Percentiles rank a stretch among this genome's conserved stretches.
phyloP scores from a whole-genome alignment of 2,329 filamentous ascomycete species.

The Coleophoma eucalyptorum region DNA sequence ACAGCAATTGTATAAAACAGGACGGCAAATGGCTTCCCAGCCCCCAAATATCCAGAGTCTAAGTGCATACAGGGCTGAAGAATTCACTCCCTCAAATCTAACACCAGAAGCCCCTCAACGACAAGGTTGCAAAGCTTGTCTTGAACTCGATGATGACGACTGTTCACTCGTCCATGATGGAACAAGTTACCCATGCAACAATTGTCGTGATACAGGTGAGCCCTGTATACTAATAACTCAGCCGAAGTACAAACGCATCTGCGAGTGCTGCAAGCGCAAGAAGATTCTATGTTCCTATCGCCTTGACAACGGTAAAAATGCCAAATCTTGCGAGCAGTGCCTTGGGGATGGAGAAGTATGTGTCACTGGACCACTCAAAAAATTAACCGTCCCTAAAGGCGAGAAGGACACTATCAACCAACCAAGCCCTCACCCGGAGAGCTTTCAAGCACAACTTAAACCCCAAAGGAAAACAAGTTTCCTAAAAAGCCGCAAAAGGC shows the following conservation, averaged over 20 bases:
- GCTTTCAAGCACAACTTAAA: not conserved
- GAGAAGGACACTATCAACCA: not conserved
- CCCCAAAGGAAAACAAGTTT: not conserved
- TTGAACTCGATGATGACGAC: constrained; percentile 14
- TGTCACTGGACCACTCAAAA: constrained; percentile 11
- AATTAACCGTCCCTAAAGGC: not conserved
- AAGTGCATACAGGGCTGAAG: constrained; percentile 14
- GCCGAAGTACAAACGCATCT: constrained; percentile 15
- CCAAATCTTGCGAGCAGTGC: constrained; percentile 15
- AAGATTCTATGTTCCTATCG: constrained; percentile 12
- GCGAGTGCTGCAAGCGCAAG: constrained; percentile 16
- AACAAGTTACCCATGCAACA: constrained; percentile 18
- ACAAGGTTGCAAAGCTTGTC: constrained; percentile 22
- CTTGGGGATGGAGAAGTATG: constrained; percentile 11
- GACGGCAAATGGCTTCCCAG: not conserved
- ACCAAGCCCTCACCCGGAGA: not conserved
- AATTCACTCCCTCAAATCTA: constrained; percentile 13
- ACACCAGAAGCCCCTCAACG: constrained; percentile 16
- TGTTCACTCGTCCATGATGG: constrained; percentile 19
- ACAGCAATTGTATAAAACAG: too few relatives aligned
- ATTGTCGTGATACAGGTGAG: constrained; percentile 15
- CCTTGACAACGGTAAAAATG: constrained; percentile 12
- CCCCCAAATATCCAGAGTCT: constrained; percentile 2
- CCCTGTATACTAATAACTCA: constrained; percentile 19
- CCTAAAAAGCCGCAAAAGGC: not conserved